Evolutionary conservation across 306 rosid species (phyloP).

Genomic region (Boehmeria nivea): DNA sequence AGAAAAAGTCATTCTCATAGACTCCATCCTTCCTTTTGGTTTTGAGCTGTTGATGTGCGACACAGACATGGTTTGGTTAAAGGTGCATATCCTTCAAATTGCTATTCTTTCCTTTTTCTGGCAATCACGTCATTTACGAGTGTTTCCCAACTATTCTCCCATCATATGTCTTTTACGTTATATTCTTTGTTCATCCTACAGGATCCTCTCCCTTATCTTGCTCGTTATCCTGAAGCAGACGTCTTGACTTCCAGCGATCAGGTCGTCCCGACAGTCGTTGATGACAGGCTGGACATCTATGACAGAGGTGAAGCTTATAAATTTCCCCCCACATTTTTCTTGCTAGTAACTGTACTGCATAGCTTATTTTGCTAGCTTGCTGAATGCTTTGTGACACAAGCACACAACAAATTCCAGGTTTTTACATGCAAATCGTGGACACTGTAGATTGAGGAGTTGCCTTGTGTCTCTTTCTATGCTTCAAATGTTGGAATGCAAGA

Average conservation of each 20-base stretch:
- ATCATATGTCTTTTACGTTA: slow-evolving; percentile 16
- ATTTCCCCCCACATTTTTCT: neutral
- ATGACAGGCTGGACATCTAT: slow-evolving; percentile 84
- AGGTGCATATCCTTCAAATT: slow-evolving; percentile 41
- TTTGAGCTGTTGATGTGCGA: slow-evolving; percentile 93
- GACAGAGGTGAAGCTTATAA: slow-evolving; percentile 60
- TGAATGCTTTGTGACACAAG: neutral
- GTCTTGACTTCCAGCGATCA: slow-evolving; percentile 95
- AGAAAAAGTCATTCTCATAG: slow-evolving; percentile 83
- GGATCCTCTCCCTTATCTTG: slow-evolving; percentile 94
- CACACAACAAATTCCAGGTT: neutral
- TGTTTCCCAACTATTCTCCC: neutral
- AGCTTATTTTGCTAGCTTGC: neutral
- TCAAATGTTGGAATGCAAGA: neutral
- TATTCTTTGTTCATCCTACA: slow-evolving; percentile 45
- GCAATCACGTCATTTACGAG: too few relatives aligned
- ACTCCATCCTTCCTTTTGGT: slow-evolving; percentile 78
- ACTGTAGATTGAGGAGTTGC: too few relatives aligned
- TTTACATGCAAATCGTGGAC: too few relatives aligned
- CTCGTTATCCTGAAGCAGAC: slow-evolving; percentile 87
- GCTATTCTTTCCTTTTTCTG: slow-evolving; percentile 1
- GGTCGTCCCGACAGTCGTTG: slow-evolving; percentile 81
- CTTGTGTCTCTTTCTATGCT: neutral
- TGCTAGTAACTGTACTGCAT: neutral
- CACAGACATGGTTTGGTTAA: slow-evolving; percentile 99